phyloP scores from a whole-genome alignment of 495 filamentous ascomycete species.

The Neurospora africana region DNA sequence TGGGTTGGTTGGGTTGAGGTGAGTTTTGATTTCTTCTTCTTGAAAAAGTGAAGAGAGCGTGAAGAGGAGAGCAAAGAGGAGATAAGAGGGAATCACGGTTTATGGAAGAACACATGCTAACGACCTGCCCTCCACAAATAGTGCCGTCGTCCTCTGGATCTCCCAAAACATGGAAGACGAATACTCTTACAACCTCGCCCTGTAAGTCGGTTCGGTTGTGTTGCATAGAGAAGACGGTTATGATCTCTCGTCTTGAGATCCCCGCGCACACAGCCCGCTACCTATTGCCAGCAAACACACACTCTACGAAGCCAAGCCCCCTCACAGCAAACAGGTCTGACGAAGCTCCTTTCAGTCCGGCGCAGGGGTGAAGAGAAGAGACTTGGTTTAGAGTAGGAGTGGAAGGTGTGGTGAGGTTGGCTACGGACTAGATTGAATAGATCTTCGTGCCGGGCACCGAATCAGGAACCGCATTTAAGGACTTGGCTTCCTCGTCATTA shows the following conservation, averaged over 20 bases:
- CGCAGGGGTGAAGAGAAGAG: no score
- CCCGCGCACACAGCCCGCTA: not conserved
- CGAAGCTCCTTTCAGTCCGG: no score
- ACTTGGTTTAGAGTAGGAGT: no score
- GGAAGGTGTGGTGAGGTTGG: no score
- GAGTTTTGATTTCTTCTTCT: constrained; percentile 17
- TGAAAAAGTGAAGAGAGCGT: not conserved
- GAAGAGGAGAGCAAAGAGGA: not conserved
- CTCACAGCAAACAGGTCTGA: no score
- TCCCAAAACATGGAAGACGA: constrained; percentile 99
- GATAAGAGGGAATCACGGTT: not conserved
- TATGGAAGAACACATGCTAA: not conserved
- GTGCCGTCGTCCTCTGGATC: constrained; percentile 57
- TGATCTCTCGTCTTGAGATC: no score
- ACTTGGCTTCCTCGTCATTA: not conserved
- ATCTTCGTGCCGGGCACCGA: no score
- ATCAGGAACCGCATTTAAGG: no score
- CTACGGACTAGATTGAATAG: no score
- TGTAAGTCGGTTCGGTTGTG: constrained; percentile 38
- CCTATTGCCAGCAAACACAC: no score
- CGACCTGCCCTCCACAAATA: not conserved
- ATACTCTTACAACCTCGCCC: constrained; percentile 88
- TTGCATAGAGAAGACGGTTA: not conserved
- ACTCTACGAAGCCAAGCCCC: no score
- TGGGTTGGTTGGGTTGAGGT: constrained; percentile 79